Conservation (phyloP, 352 stramenopile species). For the Globisporangium radiosum region DNA sequence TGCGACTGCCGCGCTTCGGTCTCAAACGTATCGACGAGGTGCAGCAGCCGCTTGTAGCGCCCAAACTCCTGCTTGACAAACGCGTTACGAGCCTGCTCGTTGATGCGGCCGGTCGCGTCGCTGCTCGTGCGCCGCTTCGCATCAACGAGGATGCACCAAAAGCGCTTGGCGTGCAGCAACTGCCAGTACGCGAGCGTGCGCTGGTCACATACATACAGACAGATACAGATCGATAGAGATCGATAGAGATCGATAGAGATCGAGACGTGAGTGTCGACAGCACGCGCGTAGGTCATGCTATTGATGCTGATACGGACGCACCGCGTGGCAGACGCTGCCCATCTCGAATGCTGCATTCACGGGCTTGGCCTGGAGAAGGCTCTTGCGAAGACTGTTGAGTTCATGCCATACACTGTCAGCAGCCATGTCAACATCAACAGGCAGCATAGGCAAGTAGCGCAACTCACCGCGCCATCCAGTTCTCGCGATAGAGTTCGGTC, state of each 20-base stretch:
- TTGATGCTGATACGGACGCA: slow-evolving; percentile 20
- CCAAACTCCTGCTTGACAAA: slow-evolving; percentile 68
- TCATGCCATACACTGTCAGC: background rate
- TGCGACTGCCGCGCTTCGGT: slow-evolving; percentile 35
- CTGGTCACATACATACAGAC: slow-evolving; percentile 15
- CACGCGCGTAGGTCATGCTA: too few species aligned
- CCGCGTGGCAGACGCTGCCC: slow-evolving; percentile 72
- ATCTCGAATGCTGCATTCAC: slow-evolving; percentile 49
- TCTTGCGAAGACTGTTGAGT: slow-evolving; percentile 27
- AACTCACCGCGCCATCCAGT: slow-evolving; percentile 55
- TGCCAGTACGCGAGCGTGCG: slow-evolving; percentile 74
- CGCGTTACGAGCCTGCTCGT: slow-evolving; percentile 22
- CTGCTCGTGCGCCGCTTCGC: slow-evolving; percentile 40
- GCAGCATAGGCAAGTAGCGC: background rate
- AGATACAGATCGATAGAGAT: slow-evolving; percentile 2
- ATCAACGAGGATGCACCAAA: slow-evolving; percentile 70
- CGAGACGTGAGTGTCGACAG: too few species aligned
- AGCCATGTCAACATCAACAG: background rate
- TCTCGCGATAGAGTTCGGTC: slow-evolving; percentile 49
- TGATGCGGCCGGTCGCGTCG: slow-evolving; percentile 39
- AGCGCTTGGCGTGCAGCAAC: slow-evolving; percentile 73
- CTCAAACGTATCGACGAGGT: slow-evolving; percentile 59
- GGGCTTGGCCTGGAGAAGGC: slow-evolving; percentile 20
- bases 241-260: background rate
- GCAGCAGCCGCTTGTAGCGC: slow-evolving; percentile 63